Base-by-base conservation (phyloP, 2,329 filamentous ascomycete species). In the Alternaria rosae region DNA sequence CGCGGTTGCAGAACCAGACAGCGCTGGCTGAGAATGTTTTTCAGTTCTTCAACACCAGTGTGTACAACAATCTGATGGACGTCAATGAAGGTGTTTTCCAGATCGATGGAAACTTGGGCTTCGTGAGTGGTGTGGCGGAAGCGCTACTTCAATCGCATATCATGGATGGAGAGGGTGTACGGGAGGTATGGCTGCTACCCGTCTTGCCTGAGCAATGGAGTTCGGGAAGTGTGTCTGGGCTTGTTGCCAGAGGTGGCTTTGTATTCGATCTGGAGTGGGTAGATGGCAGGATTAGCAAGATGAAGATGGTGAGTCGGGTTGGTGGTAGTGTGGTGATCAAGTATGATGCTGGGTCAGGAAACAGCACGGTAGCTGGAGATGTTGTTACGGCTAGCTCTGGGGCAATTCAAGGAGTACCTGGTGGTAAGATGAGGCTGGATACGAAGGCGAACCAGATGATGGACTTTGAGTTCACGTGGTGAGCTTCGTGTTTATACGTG, bases 71-170 rank as follows among this genome's bases (percentile, higher is more conserved):
- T n/a, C 15, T 62, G 26, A 62, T 61, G 62, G 60, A 65, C 23
- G 57, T 57, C 0, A 61, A 61, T 8, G 62, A 62, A 12, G 60
- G 56, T 2, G 50, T 61, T 6, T 62, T 57, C 42, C 57, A 56
- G 26, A 60, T 60, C 21, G 83, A 85, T 65, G 83, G 83, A 1
- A 85, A 85, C 55, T 83, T 85, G 62, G 84, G 84, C 1, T 80
- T 80, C 2, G 79, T 79, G n/a, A 81, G 81, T 4, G 84, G 82
- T 2, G 81, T 85, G 13, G 64, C 82, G 1, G 83, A 85, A 69
- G 82, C 81, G 72, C 60, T 85, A 32, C 61, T 84, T 13, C 82
- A 85, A 64, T 66, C 61, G 28, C 61, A 78, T 4, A 21, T 57
- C 2, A 17, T 57, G 5, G 53, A 45, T 21, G 53, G 41, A 20